phyloP scores from a whole-genome alignment of 345 rosid genomes.

The Pugionium dolabratum region DNA sequence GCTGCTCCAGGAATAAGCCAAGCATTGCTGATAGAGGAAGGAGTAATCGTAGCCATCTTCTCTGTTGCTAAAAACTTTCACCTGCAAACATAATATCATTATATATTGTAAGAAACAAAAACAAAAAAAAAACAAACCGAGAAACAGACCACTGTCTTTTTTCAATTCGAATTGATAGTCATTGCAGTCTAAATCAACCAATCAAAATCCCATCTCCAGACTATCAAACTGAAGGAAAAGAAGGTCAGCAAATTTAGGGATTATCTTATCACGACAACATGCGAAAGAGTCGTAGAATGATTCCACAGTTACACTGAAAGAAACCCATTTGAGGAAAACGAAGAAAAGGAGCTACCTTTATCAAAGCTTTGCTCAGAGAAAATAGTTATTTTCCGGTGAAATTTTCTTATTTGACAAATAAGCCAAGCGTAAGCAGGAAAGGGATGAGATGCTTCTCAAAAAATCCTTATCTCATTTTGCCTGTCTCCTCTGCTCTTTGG shows the following conservation, averaged over 20 bases:
- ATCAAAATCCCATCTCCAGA: neutral
- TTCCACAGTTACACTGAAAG: neutral
- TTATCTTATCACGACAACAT: neutral
- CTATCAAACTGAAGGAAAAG: neutral
- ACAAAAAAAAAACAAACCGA: conserved; percentile 1
- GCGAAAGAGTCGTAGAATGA: neutral
- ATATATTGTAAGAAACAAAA: conserved; percentile 5
- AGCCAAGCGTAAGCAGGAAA: neutral
- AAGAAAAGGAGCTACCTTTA: conserved; percentile 34
- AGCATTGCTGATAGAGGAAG: conserved; percentile 57
- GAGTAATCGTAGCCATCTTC: conserved; percentile 63
- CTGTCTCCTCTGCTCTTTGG: conserved; percentile 1
- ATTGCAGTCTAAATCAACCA: neutral
- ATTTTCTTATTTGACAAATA: neutral
- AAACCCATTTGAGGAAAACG: conserved; percentile 9
- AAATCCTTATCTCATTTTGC: conserved; percentile 39
- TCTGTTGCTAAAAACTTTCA: conserved; percentile 21
- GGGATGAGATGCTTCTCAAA: conserved; percentile 28
- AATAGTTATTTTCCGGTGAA: neutral
- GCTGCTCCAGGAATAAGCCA: conserved; percentile 60
- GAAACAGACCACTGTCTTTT: neutral
- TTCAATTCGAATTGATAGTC: neutral
- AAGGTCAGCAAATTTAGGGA: neutral
- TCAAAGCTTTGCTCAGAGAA: conserved; percentile 15
- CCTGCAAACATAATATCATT: conserved; percentile 7